Evolutionary conservation across 805 yeast genomes (phyloP).

Genomic region (Pichia nakasei): DNA sequence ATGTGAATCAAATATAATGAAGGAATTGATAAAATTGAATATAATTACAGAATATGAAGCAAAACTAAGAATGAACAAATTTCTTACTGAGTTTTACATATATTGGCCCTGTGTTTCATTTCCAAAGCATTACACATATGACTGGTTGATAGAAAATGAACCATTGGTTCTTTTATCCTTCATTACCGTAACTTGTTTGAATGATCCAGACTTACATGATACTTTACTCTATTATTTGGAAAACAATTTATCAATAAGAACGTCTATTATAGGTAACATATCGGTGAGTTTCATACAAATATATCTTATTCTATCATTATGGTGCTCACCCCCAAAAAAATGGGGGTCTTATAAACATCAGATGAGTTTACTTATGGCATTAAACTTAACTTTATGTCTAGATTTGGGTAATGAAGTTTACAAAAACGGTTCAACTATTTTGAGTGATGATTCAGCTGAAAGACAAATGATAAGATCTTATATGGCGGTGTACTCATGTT

Average conservation of each 20-base stretch:
- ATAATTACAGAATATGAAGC: conserved; percentile 27
- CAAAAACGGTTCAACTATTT: conserved; percentile 20
- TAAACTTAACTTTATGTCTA: conserved; percentile 38
- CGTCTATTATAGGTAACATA: conserved; percentile 37
- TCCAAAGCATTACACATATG: conserved; percentile 30
- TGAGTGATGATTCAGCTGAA: conserved; percentile 25
- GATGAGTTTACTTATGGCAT: conserved; percentile 37
- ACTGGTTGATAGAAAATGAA: conserved; percentile 31
- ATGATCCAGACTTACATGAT: conserved; percentile 35
- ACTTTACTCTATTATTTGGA: conserved; percentile 37
- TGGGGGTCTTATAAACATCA: conserved; percentile 48
- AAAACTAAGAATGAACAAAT: conserved; percentile 26
- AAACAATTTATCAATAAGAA: conserved; percentile 34
- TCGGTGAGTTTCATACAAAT: conserved; percentile 33
- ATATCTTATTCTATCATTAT: conserved; percentile 37
- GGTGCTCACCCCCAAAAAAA: conserved; percentile 46
- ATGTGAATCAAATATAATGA: conserved; percentile 28
- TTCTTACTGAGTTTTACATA: conserved; percentile 31
- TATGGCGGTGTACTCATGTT: conserved; percentile 40
- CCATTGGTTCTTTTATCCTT: conserved; percentile 37
- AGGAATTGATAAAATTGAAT: conserved; percentile 30
- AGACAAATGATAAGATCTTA: conserved; percentile 33
- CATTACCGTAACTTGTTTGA: conserved; percentile 39
- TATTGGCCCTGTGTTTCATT: conserved; percentile 43
- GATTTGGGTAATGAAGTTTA: conserved; percentile 34